These are phyloP conservation scores for Diplocarpon rosae DNA, from an alignment of 2,329 filamentous ascomycete genomes.

Conservation along the genomic window DNA sequence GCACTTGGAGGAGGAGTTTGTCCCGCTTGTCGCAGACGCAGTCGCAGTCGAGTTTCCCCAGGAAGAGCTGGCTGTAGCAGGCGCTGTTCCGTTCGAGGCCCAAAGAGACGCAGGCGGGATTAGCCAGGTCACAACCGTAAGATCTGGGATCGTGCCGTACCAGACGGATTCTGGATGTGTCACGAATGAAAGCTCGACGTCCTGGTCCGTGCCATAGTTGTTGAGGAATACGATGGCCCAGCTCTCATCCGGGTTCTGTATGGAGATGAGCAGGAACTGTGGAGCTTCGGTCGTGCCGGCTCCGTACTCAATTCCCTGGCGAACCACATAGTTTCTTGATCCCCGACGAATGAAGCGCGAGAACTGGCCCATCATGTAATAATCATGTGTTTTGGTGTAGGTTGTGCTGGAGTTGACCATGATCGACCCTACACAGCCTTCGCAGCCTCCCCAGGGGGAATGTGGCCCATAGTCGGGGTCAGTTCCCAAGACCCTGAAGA, in stretches of 20 bases:
- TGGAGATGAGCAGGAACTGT: not conserved
- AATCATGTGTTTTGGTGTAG: not conserved
- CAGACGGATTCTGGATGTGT: not conserved
- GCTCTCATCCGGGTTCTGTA: not conserved
- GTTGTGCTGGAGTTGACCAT: slow-evolving; percentile 1
- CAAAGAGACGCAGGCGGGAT: not conserved
- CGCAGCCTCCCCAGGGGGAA: not conserved
- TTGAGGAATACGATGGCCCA: not conserved
- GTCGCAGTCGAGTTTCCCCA: not conserved
- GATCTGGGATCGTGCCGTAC: not conserved
- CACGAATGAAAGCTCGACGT: not conserved
- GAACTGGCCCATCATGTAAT: slow-evolving; percentile 1
- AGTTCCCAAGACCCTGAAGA: not conserved
- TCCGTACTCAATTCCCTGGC: not conserved
- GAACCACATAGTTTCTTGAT: not conserved
- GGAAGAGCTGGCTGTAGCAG: not conserved
- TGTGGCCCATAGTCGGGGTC: not conserved
- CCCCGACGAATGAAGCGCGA: not conserved
- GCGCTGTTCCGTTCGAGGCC: not conserved
- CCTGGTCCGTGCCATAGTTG: slow-evolving; percentile 1
- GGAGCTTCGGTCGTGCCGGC: not conserved
- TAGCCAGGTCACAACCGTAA: not conserved
- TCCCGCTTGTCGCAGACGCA: not conserved
- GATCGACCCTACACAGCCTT: not conserved
- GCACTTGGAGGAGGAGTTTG: not conserved